Conservation (phyloP, 306 rosid species). For the Echinosophora koreensis region DNA sequence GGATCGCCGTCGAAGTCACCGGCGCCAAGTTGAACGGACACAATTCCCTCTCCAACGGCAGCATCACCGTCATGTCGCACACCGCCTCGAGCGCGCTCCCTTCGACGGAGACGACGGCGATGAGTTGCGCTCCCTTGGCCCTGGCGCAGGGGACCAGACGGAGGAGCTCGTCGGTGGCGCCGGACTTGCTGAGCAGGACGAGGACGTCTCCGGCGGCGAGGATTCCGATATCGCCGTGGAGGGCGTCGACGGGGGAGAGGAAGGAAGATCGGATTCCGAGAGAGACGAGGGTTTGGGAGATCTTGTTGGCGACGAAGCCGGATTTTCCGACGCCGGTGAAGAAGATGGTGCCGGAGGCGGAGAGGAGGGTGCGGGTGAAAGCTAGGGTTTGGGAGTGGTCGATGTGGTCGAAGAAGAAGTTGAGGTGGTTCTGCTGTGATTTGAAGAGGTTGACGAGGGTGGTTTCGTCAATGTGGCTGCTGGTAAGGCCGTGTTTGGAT, state of each 20-base stretch:
- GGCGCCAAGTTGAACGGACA: slow-evolving; percentile 97
- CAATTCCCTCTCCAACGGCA: slow-evolving; percentile 87
- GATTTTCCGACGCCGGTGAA: slow-evolving; percentile 97
- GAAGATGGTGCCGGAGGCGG: slow-evolving; percentile 78
- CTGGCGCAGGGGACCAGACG: slow-evolving; percentile 87
- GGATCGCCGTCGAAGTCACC: slow-evolving; percentile 96
- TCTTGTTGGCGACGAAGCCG: slow-evolving; percentile 95
- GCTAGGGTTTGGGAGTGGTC: slow-evolving; percentile 85
- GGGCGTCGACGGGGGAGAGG: slow-evolving; percentile 93
- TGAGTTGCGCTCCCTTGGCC: slow-evolving; percentile 74
- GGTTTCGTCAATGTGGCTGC: slow-evolving; percentile 58
- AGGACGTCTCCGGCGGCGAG: slow-evolving; percentile 65
- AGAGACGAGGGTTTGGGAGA: slow-evolving; percentile 96
- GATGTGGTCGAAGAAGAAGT: slow-evolving; percentile 88
- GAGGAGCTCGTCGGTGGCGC: slow-evolving; percentile 88
- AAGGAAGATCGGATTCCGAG: slow-evolving; percentile 83
- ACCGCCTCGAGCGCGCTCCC: slow-evolving; percentile 63
- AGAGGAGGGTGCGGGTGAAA: slow-evolving; percentile 79
- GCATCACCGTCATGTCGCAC: slow-evolving; percentile 87
- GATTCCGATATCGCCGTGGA: slow-evolving; percentile 97
- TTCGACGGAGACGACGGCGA: slow-evolving; percentile 75
- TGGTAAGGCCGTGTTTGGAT: slow-evolving; percentile 31
- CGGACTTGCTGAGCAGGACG: slow-evolving; percentile 91
- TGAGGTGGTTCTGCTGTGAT: slow-evolving; percentile 89
- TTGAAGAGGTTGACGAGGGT: slow-evolving; percentile 76